phyloP scores from a whole-genome alignment of 495 filamentous ascomycete species.

The Endocarpon pusillum region DNA sequence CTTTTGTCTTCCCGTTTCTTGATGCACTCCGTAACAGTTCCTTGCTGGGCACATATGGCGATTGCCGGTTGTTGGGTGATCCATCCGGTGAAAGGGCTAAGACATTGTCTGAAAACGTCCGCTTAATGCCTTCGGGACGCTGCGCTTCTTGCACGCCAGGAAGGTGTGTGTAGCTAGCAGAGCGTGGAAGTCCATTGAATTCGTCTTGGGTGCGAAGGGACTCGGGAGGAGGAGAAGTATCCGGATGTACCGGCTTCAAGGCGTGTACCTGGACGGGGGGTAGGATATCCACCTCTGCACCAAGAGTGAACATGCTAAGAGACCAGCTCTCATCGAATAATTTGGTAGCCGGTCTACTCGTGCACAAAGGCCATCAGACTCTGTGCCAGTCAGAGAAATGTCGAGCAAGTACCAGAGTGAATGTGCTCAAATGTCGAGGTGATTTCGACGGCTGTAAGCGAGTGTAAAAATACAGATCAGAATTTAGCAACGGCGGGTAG shows the following conservation, averaged over 20 bases:
- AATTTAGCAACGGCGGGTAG: no score
- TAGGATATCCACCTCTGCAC: not conserved
- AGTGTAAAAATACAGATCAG: no score
- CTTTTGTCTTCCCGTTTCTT: not conserved
- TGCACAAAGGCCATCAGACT: no score
- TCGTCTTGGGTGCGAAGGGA: no score
- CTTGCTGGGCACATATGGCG: not conserved
- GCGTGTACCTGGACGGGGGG: no score
- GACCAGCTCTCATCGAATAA: slow-evolving; percentile 1
- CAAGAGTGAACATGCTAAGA: not conserved
- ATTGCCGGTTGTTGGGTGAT: not conserved
- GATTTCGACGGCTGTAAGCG: no score
- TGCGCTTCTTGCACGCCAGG: not conserved
- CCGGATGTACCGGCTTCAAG: no score
- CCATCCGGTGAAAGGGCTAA: slow-evolving; percentile 4
- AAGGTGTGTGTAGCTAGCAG: slow-evolving; percentile 11
- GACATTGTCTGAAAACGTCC: slow-evolving; percentile 11
- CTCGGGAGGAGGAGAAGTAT: no score
- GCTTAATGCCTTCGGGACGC: not conserved
- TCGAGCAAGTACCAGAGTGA: no score
- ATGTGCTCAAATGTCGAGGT: no score
- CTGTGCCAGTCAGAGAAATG: no score
- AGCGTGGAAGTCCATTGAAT: slow-evolving; percentile 2
- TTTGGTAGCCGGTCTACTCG: no score
- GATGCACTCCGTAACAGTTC: not conserved